Evolutionary conservation across 441 rosid genomes (phyloP).

Genomic region (Lagerstroemia fauriei): DNA sequence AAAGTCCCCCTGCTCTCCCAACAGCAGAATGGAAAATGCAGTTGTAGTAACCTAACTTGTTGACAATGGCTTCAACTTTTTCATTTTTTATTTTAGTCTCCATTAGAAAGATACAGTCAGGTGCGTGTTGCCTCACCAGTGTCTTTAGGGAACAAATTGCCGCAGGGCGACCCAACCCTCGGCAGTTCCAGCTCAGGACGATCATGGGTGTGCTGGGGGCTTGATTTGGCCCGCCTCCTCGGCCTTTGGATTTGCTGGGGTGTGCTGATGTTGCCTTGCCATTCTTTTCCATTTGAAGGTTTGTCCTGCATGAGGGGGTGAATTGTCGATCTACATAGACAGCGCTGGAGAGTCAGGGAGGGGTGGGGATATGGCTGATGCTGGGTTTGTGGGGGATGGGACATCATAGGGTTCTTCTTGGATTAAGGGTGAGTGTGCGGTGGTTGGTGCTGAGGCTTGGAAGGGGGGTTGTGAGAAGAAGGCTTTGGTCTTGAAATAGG

Average conservation of each 20-base stretch:
- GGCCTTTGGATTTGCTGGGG: neutral
- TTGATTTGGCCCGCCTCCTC: neutral
- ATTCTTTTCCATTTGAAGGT: too few species aligned
- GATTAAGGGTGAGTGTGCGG: too few species aligned
- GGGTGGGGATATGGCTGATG: too few species aligned
- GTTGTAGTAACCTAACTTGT: neutral
- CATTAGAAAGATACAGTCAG: neutral
- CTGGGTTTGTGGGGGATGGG: too few species aligned
- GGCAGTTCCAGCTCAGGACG: neutral
- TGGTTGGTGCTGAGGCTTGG: too few species aligned
- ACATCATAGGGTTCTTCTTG: too few species aligned
- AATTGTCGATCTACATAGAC: too few species aligned
- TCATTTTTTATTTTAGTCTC: neutral
- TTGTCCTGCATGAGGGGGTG: too few species aligned
- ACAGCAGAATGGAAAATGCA: neutral
- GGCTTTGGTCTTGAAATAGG: too few species aligned
- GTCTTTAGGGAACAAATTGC: neutral
- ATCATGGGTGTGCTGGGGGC: neutral
- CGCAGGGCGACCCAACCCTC: neutral
- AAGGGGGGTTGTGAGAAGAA: too few species aligned
- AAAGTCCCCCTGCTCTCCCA: neutral
- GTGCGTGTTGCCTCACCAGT: neutral
- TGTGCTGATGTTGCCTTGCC: too few species aligned
- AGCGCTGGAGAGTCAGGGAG: too few species aligned
- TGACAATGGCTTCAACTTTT: neutral